Evolutionary conservation across 176 grass and related monocot genomes (phyloP).

Genomic region (Oryza rufipogon): DNA sequence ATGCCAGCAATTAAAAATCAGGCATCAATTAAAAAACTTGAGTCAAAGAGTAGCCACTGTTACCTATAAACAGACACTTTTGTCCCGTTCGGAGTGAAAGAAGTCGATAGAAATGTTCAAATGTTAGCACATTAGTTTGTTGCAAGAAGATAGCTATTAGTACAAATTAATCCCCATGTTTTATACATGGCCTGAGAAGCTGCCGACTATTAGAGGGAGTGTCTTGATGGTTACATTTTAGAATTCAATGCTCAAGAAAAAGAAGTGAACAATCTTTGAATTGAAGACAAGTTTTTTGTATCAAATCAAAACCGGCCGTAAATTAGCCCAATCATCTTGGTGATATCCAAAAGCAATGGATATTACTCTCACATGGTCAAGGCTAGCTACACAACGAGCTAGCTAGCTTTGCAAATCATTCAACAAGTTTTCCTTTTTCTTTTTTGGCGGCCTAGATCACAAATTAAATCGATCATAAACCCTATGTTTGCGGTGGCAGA

Average conservation of each 20-base stretch:
- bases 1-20: background rate
- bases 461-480: too few relatives aligned
- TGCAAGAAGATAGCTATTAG: background rate
- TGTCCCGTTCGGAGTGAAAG: background rate
- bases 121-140: background rate
- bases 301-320: background rate
- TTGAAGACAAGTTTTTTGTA: too few relatives aligned
- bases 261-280: background rate
- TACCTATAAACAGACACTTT: background rate
- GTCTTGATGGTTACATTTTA: background rate
- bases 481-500: too few relatives aligned
- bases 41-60: background rate
- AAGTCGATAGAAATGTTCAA: background rate
- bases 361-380: background rate
- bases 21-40: background rate
- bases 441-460: too few relatives aligned
- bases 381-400: too few relatives aligned
- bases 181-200: background rate
- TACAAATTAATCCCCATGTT: background rate
- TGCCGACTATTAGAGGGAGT: background rate
- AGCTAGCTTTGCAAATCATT: too few relatives aligned
- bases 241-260: background rate
- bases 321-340: background rate
- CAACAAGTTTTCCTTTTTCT: too few relatives aligned
- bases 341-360: background rate